Evolutionary conservation across 164 flowering plant species (phyloP), one percentile per base, ranked within the genome.

Genomic region (Paratinospora sagittata): DNA sequence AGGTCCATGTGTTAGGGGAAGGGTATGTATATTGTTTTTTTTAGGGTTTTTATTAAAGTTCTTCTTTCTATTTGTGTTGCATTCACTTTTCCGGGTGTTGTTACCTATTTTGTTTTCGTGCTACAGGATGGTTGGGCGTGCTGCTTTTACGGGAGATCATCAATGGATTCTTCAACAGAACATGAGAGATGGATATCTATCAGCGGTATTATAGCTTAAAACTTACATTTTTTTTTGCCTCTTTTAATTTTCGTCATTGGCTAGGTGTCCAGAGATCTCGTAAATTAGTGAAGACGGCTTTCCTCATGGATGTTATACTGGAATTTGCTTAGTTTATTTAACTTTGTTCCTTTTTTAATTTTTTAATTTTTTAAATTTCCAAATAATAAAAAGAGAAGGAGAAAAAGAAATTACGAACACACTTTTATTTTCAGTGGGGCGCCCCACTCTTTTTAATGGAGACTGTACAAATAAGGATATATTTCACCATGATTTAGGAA

Each of bases 1-100:
- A 84, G 41, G 79, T 91, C 69, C 81, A 82, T 79, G 68, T 87
- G 37, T 81, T 90, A 30, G 98, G 98, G 71, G 86, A 91, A 87
- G 97, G 98, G 98, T 91, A 87, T 68, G 79, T 4, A 27, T 63
- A 2, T 24, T 19, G 52, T 26, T 26, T 23, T 41, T 58, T 67
- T 47, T n/a, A n/a, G n/a, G n/a, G n/a, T n/a, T 34, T 57, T 26
- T 57, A 8, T 43, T 23, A 21, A 19, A 60, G 23, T 19, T 0
- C 8, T n/a, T n/a, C n/a, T 1, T 55, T 55, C 61, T 55, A 55
- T 55, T 55, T n/a, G 10, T n/a, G 61, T 19, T 1, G 21, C 61
- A 19, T 30, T 30, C 34, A 30, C 34, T 30, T 30, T 30, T 30
- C 4, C 4, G 34, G 26, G 23, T 5, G 26, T n/a, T 21, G 21